Evolutionary conservation across 225 moss, liverwort and hornwort genomes (phyloP).

Genomic region (Pleurozium schreberi): DNA sequence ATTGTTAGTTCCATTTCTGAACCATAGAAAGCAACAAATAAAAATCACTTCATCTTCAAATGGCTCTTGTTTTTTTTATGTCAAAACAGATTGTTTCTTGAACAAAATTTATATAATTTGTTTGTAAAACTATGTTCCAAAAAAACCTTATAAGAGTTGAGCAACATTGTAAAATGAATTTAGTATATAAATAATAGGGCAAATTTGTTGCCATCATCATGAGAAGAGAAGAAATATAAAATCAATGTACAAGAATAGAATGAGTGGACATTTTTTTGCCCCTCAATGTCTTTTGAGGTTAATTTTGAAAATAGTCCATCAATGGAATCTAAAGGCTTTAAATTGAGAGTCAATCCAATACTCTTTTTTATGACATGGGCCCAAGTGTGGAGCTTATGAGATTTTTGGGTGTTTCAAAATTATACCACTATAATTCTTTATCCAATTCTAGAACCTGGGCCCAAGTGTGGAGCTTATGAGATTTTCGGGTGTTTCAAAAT

Average conservation of each 20-base stretch:
- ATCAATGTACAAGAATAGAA: neutral
- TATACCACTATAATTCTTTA: neutral
- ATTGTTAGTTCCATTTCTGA: neutral
- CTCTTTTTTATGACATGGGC: rapidly evolving
- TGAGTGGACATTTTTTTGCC: neutral
- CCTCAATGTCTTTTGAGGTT: rapidly evolving
- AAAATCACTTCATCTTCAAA: rapidly evolving
- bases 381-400: neutral
- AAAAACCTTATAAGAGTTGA: no score
- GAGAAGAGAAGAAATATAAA: no score
- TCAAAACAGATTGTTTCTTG: no score
- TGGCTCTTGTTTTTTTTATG: rapidly evolving
- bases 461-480: neutral
- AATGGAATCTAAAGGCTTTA: neutral
- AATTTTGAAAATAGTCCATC: no score
- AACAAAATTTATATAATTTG: neutral
- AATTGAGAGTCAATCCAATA: rapidly evolving
- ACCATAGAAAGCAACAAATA: neutral
- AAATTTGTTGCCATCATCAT: no score
- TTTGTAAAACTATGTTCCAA: no score
- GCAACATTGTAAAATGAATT: neutral
- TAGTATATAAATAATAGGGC: neutral
- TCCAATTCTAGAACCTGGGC: rapidly evolving
- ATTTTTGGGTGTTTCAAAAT: neutral
- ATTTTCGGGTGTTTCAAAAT: neutral